Evolutionary conservation across 371 early-diverging fungal species (phyloP), one percentile per base, ranked within the genome.

Genomic region (Rhizomucor miehei): DNA sequence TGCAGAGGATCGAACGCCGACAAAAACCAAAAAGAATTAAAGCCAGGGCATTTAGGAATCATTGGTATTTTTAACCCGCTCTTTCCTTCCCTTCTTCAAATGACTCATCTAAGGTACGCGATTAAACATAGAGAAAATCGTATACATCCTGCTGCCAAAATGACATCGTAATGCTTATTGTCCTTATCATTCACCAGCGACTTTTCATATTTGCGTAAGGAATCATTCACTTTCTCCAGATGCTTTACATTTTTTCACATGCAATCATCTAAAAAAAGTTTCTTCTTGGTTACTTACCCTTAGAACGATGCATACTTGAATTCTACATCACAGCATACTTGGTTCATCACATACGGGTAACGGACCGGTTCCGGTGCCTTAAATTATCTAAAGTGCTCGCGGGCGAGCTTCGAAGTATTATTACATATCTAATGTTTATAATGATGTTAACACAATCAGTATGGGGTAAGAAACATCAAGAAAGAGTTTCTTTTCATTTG

Each of bases 351-450:
- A 23, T 77, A 5, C 71, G 67, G 62, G 24, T 48, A 6, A 68
- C 63, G 36, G 74, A 77, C 48, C 50, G 54, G 46, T 66, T 77
- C 39, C 52, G 52, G 50, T 78, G 73, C 29, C 61, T 78, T 35
- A 56, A 59, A 20, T 68, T 62, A 13, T 67, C 69, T 16, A 66
- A 60, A 49, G 47, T 78, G 16, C 34, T 69, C 9, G 35, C 56
- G 6, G 73, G 73, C 5, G 79, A 78, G 54, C 50, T 80, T 16
- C 71, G 69, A 63, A 69, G 73, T 44, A 57, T 78, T 11, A 58
- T 77, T 19, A 77, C 80, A 2, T 47, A 69, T 25, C 41, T 75
- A 48, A 63, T 71, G 44, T 24, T 73, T 29, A 13, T 76, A 11
- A 67, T 76, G 67, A 65, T 73, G 62, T 23, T 67, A 16, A 59